These are phyloP conservation scores for Wallacemonas sp. DNA, from an alignment of 208 protist species.

Conservation along the genomic window DNA sequence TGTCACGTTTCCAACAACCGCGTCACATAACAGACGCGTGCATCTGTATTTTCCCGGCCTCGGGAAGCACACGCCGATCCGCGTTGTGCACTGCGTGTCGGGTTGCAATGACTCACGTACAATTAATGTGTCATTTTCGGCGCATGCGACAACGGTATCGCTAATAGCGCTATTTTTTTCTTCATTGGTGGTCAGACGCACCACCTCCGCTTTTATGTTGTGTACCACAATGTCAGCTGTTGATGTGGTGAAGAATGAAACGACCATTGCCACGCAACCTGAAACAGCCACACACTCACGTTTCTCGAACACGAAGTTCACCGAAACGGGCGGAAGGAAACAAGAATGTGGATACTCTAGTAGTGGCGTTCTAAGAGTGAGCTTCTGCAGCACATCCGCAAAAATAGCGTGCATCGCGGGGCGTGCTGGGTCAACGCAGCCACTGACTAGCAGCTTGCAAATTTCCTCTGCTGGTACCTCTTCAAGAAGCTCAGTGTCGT, in stretches of 20 bases:
- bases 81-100: neutral
- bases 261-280: slow-evolving; percentile 6
- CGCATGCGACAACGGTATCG: neutral
- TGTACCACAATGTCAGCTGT: slow-evolving; percentile 5
- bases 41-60: slow-evolving; percentile 43
- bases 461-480: neutral
- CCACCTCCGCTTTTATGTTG: neutral
- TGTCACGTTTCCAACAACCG: slow-evolving; percentile 16
- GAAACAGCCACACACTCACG: slow-evolving; percentile 11
- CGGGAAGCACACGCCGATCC: slow-evolving; percentile 21
- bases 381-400: slow-evolving; percentile 9
- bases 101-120: neutral
- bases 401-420: slow-evolving; percentile 11
- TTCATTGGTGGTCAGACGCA: neutral
- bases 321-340: slow-evolving; percentile 30
- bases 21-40: slow-evolving; percentile 23
- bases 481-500: neutral
- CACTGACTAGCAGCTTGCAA: slow-evolving; percentile 20
- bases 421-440: slow-evolving; percentile 26
- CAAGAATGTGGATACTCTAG: slow-evolving; percentile 28
- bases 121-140: neutral
- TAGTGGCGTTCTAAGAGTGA: neutral
- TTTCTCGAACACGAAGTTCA: slow-evolving; percentile 17
- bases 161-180: neutral
- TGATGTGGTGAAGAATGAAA: slow-evolving; percentile 35